These are phyloP conservation scores for Dispira simplex DNA, from an alignment of 192 early-diverging fungal genomes.

Conservation along the genomic window DNA sequence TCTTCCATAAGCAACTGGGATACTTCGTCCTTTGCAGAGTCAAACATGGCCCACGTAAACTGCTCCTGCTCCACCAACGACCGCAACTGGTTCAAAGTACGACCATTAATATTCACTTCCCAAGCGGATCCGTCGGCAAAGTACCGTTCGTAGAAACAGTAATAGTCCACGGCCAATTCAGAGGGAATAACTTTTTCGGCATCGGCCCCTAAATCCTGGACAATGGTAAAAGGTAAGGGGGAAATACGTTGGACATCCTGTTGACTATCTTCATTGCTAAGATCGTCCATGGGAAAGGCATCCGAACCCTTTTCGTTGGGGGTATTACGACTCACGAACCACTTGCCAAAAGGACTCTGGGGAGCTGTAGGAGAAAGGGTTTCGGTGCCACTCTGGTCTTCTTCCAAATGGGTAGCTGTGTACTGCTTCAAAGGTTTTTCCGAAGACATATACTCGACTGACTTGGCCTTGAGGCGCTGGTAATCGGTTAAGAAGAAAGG, in stretches of 20 bases:
- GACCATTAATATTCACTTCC: conserved; percentile 7
- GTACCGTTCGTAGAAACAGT: conserved; percentile 10
- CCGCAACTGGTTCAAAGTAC: neutral
- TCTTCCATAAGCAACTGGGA: conserved; percentile 12
- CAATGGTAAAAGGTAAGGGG: neutral
- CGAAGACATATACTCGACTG: neutral
- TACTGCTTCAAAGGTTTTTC: conserved; percentile 3
- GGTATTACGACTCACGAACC: neutral
- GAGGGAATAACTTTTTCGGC: neutral
- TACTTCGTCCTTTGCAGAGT: conserved; percentile 6
- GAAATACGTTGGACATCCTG: neutral
- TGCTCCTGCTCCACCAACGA: neutral
- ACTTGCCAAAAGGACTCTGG: conserved; percentile 4
- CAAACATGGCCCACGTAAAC: conserved; percentile 3
- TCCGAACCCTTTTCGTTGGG: neutral
- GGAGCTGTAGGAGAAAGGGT: neutral
- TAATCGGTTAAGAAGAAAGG: conserved; percentile 9
- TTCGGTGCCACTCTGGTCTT: neutral
- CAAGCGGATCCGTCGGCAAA: neutral
- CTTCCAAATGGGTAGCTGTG: neutral
- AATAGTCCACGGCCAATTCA: conserved; percentile 3
- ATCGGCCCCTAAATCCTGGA: neutral
- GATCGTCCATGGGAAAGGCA: neutral
- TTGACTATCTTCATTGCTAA: neutral
- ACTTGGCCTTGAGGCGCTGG: conserved; percentile 10